These are phyloP conservation scores for Desmodesmus armatus DNA, from an alignment of 139 green algal species.

Conservation along the genomic window DNA sequence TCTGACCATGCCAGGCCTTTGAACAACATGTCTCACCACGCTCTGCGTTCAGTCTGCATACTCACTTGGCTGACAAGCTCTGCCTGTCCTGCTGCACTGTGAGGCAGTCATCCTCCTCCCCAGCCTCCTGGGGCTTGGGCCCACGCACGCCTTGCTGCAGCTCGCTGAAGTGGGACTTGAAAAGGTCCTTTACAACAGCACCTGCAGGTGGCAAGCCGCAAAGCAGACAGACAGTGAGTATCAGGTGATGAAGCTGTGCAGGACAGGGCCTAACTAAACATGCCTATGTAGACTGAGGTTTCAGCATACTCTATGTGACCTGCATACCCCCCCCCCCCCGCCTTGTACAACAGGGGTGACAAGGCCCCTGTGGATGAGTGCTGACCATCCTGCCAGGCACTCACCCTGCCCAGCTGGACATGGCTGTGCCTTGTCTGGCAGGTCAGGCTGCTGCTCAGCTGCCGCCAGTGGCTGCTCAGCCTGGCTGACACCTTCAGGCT, in stretches of 20 bases:
- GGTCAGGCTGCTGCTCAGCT: neutral
- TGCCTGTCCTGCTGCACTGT: conserved; percentile 12
- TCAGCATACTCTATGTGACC: too few species aligned
- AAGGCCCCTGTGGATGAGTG: too few species aligned
- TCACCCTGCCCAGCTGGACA: too few species aligned
- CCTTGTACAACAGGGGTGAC: too few species aligned
- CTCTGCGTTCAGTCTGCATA: neutral
- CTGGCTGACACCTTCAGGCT: neutral
- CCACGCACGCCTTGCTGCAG: conserved; percentile 43
- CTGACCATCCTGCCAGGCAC: too few species aligned
- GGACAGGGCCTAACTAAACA: too few species aligned
- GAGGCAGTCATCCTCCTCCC: neutral
- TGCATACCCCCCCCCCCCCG: too few species aligned
- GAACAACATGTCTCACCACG: neutral
- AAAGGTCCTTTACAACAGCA: neutral
- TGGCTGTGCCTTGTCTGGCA: too few species aligned
- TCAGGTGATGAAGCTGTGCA: too few species aligned
- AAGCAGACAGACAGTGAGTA: too few species aligned
- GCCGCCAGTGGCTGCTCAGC: neutral
- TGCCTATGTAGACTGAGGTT: too few species aligned
- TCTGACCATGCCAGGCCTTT: too few species aligned
- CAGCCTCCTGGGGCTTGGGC: conserved; percentile 10
- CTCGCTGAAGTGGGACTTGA: conserved; percentile 58
- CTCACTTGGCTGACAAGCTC: conserved; percentile 50
- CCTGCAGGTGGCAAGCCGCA: neutral